These are phyloP conservation scores for Silene conica DNA, from an alignment of 148 eudicot species.

Conservation along the genomic window DNA sequence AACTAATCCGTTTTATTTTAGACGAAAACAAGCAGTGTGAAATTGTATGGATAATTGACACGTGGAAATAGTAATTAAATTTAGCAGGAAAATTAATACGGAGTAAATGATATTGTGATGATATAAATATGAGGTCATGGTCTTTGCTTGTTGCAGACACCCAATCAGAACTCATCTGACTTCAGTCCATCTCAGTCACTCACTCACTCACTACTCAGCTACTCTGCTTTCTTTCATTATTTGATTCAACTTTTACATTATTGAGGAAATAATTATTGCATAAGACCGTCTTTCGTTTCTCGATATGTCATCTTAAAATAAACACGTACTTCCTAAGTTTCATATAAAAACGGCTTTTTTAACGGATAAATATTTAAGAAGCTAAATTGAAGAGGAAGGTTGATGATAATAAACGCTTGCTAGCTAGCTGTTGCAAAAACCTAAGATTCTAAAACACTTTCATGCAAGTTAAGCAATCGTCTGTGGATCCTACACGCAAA, in stretches of 20 bases:
- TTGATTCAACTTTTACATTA: neutral
- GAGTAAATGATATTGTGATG: neutral
- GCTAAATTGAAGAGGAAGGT: no score
- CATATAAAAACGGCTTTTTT: no score
- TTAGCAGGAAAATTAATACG: no score
- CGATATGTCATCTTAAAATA: no score
- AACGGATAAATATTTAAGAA: no score
- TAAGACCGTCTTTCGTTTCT: no score
- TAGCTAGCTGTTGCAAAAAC: neutral
- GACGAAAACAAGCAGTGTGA: no score
- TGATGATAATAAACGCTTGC: neutral
- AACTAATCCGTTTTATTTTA: no score
- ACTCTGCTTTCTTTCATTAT: neutral
- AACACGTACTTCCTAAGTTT: no score
- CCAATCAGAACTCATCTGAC: conserved; percentile 8
- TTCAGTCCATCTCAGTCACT: conserved; percentile 16
- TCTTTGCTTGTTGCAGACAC: conserved; percentile 16
- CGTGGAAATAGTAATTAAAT: conserved; percentile 17
- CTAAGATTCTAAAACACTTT: neutral
- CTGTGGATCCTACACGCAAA: no score
- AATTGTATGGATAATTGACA: conserved; percentile 15
- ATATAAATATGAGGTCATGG: conserved; percentile 11
- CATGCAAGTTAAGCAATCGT: neutral
- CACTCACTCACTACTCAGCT: neutral
- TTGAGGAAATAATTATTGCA: neutral